Conservation (phyloP, 192 early-diverging fungal species). For the Podila clonocystis region DNA sequence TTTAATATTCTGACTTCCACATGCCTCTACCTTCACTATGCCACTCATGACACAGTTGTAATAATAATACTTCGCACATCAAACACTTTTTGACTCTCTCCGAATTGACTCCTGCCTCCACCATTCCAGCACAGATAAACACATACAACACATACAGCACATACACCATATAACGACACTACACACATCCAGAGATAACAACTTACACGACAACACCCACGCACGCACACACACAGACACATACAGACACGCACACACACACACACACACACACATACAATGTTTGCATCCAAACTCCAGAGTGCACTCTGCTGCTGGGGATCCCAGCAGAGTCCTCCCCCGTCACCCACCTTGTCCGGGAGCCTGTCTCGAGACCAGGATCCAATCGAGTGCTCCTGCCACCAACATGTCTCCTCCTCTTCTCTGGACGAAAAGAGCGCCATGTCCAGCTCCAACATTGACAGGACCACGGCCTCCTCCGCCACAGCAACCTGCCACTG, state of each 20-base stretch:
- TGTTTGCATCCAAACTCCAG: conserved; percentile 11
- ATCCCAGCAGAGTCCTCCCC: conserved; percentile 31
- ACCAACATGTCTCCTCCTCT: no score
- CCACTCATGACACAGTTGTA: no score
- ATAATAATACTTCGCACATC: no score
- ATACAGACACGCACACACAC: neutral
- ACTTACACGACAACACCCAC: neutral
- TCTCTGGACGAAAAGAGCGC: neutral
- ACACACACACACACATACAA: neutral
- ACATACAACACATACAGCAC: no score
- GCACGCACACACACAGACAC: neutral
- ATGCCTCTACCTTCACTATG: no score
- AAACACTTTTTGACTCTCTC: no score
- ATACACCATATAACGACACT: no score
- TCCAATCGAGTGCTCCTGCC: no score
- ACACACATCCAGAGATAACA: neutral
- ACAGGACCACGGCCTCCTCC: neutral
- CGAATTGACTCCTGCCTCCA: no score
- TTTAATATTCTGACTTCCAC: no score
- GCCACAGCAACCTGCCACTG: neutral
- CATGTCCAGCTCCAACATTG: neutral
- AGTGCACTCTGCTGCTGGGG: conserved; percentile 40
- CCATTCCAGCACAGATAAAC: no score
- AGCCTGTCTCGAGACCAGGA: neutral
- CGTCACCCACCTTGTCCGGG: conserved; percentile 15